A percentile compares a stretch with the other conserved stretches of the same genome.
Evolutionary conservation across 2,329 filamentous ascomycete species (phyloP).

Genomic region (Torrubiellomyces zombiae): DNA sequence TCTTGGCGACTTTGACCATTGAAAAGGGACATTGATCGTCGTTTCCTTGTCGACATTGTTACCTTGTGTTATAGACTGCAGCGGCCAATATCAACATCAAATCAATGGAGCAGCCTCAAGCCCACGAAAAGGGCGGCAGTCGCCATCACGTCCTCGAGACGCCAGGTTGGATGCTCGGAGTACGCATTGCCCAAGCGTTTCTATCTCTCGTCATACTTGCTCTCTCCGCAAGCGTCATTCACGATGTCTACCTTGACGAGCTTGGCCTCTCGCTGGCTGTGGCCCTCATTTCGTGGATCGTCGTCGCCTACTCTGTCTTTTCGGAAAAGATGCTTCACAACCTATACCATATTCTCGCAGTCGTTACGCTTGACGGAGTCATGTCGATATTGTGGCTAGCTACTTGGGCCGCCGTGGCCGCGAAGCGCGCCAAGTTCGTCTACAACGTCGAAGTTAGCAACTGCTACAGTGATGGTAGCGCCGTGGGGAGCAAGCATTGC

Average conservation of each 20-base stretch:
- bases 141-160: constrained; percentile 23
- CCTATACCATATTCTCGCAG: constrained; percentile 26
- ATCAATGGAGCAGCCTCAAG: constrained; percentile 9
- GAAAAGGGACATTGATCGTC: too few relatives aligned
- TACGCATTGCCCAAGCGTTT: constrained; percentile 24
- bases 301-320: constrained; percentile 23
- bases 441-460: constrained; percentile 13
- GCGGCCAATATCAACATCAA: too few relatives aligned
- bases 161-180: constrained; percentile 24
- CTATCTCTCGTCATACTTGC: constrained; percentile 25
- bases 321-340: constrained; percentile 20
- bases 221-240: constrained; percentile 23
- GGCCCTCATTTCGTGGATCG: constrained; percentile 29
- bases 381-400: constrained; percentile 31
- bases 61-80: too few relatives aligned
- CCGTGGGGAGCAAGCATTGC: constrained; percentile 22
- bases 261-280: constrained; percentile 25
- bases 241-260: constrained; percentile 20
- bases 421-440: constrained; percentile 19
- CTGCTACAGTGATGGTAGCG: constrained; percentile 21
- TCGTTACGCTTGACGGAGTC: constrained; percentile 25
- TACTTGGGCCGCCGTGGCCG: constrained; percentile 23
- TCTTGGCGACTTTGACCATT: too few relatives aligned
- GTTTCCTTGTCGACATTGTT: too few relatives aligned
- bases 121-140: constrained; percentile 2